Evolutionary conservation across 1,139 yeast genomes (phyloP), one percentile per base, ranked within the genome.

Genomic region (Wickerhamomyces sp.): DNA sequence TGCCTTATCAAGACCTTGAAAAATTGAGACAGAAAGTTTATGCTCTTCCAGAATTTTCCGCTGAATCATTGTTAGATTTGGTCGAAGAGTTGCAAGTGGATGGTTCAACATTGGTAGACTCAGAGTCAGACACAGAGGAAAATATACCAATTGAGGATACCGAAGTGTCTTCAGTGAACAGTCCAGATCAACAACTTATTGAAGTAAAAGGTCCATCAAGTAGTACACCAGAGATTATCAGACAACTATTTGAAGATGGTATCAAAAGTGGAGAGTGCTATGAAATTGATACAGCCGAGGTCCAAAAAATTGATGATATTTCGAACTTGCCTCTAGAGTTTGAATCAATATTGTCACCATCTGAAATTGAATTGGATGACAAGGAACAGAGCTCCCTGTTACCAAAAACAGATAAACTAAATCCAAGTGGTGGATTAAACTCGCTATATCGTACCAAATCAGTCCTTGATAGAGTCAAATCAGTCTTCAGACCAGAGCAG

Each of bases 1-100:
- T 46, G 30, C 32, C 32, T 11, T 43, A 36, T 31, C 48, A 47
- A 15, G 38, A 33, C n/a, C 44, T 47, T 23, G 39, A 41, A 27
- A 26, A 21, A 13, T 37, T 46, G 28, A 46, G 33, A 28, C 16
- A 31, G 6, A 27, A 37, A 30, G 40, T 37, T 13, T 44, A 32
- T 18, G 7, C 21, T 8, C 20, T 41, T 9, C 41, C 44, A 2
- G 37, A 39, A 11, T 38, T 41, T 7, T 38, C 43, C 5, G 38
- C 32, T 12, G 47, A 35, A 15, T 39, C 43, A n/a, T 30, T 28
- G 18, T 17, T 13, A 17, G 33, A 23, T 12, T 16, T 20, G 11
- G 19, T 13, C 7, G 29, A 5, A 5, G 16, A 18, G 6, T 6
- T 25, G 18, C 9, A 17, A 7, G 6, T 13, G 10, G 30, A 28